A percentile compares a stretch with the other conserved stretches of the same genome.
These are phyloP conservation scores for Stevia rebaudiana DNA, from an alignment of 140 eudicot species.

Conservation along the genomic window DNA sequence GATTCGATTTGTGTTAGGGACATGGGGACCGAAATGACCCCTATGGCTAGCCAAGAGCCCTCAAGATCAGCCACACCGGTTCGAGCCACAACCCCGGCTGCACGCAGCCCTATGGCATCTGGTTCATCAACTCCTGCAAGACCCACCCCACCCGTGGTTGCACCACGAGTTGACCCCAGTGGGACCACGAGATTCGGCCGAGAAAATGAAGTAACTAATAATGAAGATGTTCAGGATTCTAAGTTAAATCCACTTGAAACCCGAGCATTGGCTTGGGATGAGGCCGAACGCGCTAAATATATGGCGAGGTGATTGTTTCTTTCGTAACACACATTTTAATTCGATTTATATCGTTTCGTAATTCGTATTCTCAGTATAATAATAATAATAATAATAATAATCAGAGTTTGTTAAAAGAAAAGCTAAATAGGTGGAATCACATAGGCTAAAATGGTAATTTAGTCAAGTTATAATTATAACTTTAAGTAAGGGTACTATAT, in stretches of 20 bases:
- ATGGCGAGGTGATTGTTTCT: slow-evolving; percentile 61
- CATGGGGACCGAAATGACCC: slow-evolving; percentile 99
- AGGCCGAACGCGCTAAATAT: slow-evolving; percentile 88
- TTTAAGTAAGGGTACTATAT: too few relatives aligned
- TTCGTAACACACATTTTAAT: neutral
- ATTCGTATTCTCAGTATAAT: neutral
- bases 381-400: neutral
- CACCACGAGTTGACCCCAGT: slow-evolving; percentile 7
- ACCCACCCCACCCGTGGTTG: slow-evolving; percentile 13
- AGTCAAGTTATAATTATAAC: too few relatives aligned
- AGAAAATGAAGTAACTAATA: slow-evolving; percentile 40
- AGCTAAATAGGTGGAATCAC: too few relatives aligned
- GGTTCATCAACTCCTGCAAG: slow-evolving; percentile 65
- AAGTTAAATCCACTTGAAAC: slow-evolving; percentile 65
- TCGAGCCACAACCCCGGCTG: slow-evolving; percentile 68
- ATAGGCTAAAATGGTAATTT: too few relatives aligned
- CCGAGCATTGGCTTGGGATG: slow-evolving; percentile 96
- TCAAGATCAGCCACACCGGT: slow-evolving; percentile 86
- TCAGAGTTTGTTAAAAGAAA: too few relatives aligned
- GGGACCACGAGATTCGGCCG: slow-evolving; percentile 41
- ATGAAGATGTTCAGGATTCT: slow-evolving; percentile 25
- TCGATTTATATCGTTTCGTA: neutral
- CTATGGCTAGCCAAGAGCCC: slow-evolving; percentile 86
- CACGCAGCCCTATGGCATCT: slow-evolving; percentile 64
- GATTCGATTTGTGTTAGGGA: slow-evolving; percentile 80